Conservation (phyloP, 768 basidiomycete species). For the Russula olivacea region DNA sequence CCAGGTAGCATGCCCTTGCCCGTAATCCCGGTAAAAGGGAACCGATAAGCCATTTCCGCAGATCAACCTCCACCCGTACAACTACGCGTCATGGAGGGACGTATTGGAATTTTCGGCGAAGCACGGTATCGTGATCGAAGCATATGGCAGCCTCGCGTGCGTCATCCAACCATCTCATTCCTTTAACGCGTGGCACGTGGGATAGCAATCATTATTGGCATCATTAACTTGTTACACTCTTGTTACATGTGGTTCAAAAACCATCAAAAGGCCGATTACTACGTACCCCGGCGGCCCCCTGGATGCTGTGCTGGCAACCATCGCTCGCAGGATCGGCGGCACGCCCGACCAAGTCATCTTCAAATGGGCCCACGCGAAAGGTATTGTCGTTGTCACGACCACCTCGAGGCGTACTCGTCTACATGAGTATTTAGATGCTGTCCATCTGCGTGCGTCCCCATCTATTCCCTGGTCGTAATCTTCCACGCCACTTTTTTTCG, state of each 20-base stretch:
- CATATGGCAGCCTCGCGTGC: constrained; percentile 58
- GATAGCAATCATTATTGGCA: neutral
- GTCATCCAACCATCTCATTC: constrained; percentile 23
- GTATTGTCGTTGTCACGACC: constrained; percentile 58
- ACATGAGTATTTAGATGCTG: constrained; percentile 1
- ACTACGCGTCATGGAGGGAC: constrained; percentile 53
- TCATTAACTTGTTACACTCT: too few relatives aligned
- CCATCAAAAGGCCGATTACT: constrained; percentile 47
- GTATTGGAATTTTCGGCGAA: constrained; percentile 49
- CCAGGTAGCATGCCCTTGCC: constrained; percentile 41
- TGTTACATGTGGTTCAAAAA: neutral
- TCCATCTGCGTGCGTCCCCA: constrained; percentile 18
- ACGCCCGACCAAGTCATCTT: constrained; percentile 62
- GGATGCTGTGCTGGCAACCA: constrained; percentile 46
- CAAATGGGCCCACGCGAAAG: constrained; percentile 63
- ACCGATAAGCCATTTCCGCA: constrained; percentile 27
- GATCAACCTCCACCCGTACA: constrained; percentile 69
- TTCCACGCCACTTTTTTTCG: neutral
- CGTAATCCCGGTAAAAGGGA: too few relatives aligned
- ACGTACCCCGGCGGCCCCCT: constrained; percentile 57
- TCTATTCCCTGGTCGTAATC: neutral
- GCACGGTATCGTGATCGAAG: constrained; percentile 56
- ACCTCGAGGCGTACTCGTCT: neutral
- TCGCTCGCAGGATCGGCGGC: constrained; percentile 49
- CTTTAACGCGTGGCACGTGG: too few relatives aligned